A percentile compares a stretch with the other conserved stretches of the same genome.
phyloP scores from a whole-genome alignment of 352 stramenopile genomes.

The Phytopythium litorale region DNA sequence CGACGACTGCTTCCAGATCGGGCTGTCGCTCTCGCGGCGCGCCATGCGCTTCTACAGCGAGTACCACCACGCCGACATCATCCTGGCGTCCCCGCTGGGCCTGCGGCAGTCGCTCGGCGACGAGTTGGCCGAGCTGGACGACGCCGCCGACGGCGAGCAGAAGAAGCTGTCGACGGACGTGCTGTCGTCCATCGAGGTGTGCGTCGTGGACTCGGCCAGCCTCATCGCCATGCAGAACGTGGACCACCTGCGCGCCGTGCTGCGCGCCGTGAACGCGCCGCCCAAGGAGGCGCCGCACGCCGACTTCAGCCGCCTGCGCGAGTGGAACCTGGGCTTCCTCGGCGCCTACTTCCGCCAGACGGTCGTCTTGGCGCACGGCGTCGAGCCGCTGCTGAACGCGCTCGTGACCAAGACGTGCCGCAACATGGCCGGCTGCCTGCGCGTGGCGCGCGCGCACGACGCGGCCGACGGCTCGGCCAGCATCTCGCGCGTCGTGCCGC shows the following conservation, averaged over 20 bases:
- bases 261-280: constrained; percentile 59
- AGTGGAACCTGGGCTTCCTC: constrained; percentile 72
- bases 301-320: constrained; percentile 68
- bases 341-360: constrained; percentile 71
- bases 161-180: constrained; percentile 64
- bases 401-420: constrained; percentile 54
- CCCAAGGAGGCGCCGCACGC: constrained; percentile 66
- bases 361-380: constrained; percentile 58
- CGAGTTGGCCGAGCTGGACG: constrained; percentile 45
- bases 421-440: constrained; percentile 49
- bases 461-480: constrained; percentile 35
- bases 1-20: constrained; percentile 80
- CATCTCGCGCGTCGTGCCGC: constrained; percentile 63
- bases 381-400: constrained; percentile 58
- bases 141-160: constrained; percentile 11
- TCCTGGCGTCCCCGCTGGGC: constrained; percentile 65
- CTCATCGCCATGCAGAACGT: constrained; percentile 82
- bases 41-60: constrained; percentile 74
- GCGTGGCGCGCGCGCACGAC: constrained; percentile 59
- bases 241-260: constrained; percentile 61
- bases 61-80: constrained; percentile 72
- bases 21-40: constrained; percentile 63
- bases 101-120: constrained; percentile 72
- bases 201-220: constrained; percentile 75
- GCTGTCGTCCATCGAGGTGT: constrained; percentile 76